Evolutionary conservation across 1,284 basidiomycete genomes (phyloP).

Genomic region (Austroboletus rostrupii): DNA sequence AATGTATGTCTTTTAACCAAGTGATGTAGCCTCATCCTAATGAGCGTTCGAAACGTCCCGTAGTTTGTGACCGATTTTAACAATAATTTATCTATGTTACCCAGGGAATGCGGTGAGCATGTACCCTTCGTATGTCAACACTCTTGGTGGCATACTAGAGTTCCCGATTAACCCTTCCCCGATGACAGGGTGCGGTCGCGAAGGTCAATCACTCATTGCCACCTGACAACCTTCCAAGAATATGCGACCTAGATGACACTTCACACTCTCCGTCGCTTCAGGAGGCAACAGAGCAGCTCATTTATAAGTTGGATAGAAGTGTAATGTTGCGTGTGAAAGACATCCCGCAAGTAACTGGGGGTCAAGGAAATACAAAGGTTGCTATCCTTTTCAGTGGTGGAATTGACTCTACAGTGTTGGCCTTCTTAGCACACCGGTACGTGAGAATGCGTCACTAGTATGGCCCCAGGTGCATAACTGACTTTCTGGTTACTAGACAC

Average conservation of each 20-base stretch:
- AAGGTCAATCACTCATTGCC: slow-evolving; percentile 48
- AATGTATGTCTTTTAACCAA: slow-evolving; percentile 21
- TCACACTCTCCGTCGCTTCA: slow-evolving; percentile 44
- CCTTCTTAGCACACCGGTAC: slow-evolving; percentile 75
- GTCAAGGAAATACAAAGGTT: slow-evolving; percentile 51
- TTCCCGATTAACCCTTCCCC: slow-evolving; percentile 1
- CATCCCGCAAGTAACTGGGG: slow-evolving; percentile 43
- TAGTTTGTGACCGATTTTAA: slow-evolving; percentile 36
- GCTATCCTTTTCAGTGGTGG: slow-evolving; percentile 95
- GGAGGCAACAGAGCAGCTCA: slow-evolving; percentile 47
- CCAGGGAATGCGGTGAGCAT: slow-evolving; percentile 14
- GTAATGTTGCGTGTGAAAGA: slow-evolving; percentile 58
- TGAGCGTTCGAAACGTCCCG: not conserved
- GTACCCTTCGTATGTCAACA: slow-evolving; percentile 28
- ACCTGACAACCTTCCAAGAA: slow-evolving; percentile 37
- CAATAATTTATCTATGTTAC: slow-evolving; percentile 25
- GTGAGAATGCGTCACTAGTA: slow-evolving; percentile 11
- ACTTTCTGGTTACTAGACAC: slow-evolving; percentile 43
- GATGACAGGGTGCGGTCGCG: slow-evolving; percentile 40
- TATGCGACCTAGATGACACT: slow-evolving; percentile 37
- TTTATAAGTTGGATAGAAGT: slow-evolving; percentile 53
- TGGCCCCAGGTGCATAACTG: slow-evolving; percentile 12
- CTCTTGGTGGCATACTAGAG: not conserved
- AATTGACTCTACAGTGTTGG: slow-evolving; percentile 86
- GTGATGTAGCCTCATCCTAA: slow-evolving; percentile 4